Evolutionary conservation across 495 filamentous ascomycete genomes (phyloP).

Genomic region (Glarea lozoyensis): DNA sequence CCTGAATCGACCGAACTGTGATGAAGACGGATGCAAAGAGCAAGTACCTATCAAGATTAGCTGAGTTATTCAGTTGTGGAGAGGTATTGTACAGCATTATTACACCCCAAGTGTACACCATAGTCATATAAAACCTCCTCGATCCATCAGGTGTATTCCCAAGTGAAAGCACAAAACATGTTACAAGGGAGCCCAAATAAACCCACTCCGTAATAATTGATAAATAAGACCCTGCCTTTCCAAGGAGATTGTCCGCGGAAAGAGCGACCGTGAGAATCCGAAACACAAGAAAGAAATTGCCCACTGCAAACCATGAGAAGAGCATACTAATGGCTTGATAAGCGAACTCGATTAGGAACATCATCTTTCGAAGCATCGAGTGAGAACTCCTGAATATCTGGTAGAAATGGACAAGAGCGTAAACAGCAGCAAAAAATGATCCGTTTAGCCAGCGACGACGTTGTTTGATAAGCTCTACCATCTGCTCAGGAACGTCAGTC

Average conservation of each 20-base stretch:
- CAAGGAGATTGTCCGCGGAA: slow-evolving; percentile 54
- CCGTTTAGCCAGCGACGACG: slow-evolving; percentile 97
- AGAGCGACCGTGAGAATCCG: slow-evolving; percentile 89
- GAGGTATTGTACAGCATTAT: slow-evolving; percentile 72
- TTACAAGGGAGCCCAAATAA: slow-evolving; percentile 82
- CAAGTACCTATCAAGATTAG: slow-evolving; percentile 54
- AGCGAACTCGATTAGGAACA: slow-evolving; percentile 83
- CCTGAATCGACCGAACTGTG: slow-evolving; percentile 74
- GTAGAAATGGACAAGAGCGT: slow-evolving; percentile 88
- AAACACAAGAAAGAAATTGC: slow-evolving; percentile 99
- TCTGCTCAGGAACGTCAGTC: slow-evolving; percentile 93
- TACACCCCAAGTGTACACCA: slow-evolving; percentile 93
- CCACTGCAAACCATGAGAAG: slow-evolving; percentile 98
- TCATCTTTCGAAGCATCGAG: slow-evolving; percentile 75
- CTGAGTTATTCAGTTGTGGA: slow-evolving; percentile 1
- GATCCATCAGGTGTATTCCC: slow-evolving; percentile 96
- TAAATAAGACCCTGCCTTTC: slow-evolving; percentile 65
- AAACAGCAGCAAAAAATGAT: slow-evolving; percentile 96
- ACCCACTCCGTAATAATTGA: slow-evolving; percentile 93
- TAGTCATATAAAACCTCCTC: slow-evolving; percentile 87
- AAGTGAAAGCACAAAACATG: slow-evolving; percentile 91
- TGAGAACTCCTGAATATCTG: slow-evolving; percentile 91
- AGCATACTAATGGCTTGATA: slow-evolving; percentile 96
- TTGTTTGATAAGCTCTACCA: slow-evolving; percentile 93
- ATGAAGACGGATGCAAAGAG: slow-evolving; percentile 94